These are phyloP conservation scores for Pichia kluyveri DNA, from an alignment of 805 yeast species.

Conservation along the genomic window DNA sequence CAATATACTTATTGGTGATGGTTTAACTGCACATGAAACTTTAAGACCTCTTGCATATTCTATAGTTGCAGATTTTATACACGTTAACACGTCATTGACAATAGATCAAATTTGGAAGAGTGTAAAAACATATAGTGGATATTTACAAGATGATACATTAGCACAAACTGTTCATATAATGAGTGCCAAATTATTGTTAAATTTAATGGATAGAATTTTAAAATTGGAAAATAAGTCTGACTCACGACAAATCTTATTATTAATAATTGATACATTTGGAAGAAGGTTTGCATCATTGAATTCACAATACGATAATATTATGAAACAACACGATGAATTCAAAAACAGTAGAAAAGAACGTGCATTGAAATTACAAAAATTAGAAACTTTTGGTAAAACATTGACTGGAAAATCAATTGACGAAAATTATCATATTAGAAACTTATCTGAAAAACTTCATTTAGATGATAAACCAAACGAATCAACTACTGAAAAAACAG, in stretches of 20 bases:
- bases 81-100: slow-evolving; percentile 76
- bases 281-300: slow-evolving; percentile 72
- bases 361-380: slow-evolving; percentile 32
- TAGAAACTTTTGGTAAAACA: slow-evolving; percentile 31
- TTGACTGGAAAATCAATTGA: slow-evolving; percentile 19
- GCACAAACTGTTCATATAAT: slow-evolving; percentile 89
- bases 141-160: slow-evolving; percentile 70
- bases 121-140: slow-evolving; percentile 69
- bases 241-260: slow-evolving; percentile 73
- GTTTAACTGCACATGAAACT: slow-evolving; percentile 84
- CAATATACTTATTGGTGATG: slow-evolving; percentile 81
- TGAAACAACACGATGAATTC: slow-evolving; percentile 49
- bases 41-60: slow-evolving; percentile 89
- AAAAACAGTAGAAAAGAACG: slow-evolving; percentile 35
- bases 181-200: slow-evolving; percentile 86
- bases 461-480: not conserved
- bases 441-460: slow-evolving; percentile 5
- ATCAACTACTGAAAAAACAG: slow-evolving; percentile 13
- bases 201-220: slow-evolving; percentile 81
- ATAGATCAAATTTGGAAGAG: slow-evolving; percentile 83
- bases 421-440: slow-evolving; percentile 6
- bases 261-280: slow-evolving; percentile 81
- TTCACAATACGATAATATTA: slow-evolving; percentile 56
- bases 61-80: slow-evolving; percentile 92
- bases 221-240: slow-evolving; percentile 75